Evolutionary conservation across 2,329 filamentous ascomycete species (phyloP).

Genomic region (Stenocarpella maydis): DNA sequence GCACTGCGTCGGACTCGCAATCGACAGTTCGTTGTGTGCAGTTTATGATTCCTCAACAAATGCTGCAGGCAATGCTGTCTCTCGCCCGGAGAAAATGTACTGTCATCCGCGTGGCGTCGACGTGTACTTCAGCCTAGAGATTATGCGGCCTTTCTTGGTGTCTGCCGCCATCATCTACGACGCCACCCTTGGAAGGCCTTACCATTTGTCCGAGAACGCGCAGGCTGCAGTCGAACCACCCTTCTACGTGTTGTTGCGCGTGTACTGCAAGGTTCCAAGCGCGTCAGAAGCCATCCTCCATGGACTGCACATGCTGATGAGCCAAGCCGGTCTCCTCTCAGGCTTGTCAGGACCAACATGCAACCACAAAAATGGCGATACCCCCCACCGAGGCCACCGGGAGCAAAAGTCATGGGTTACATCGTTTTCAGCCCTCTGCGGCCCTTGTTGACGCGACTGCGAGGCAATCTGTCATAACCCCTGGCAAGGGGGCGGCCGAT

Average conservation of each 20-base stretch:
- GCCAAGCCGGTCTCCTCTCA: neutral
- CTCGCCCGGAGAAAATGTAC: neutral
- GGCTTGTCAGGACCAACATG: neutral
- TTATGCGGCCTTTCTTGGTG: slow-evolving; percentile 15
- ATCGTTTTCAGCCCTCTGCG: slow-evolving; percentile 27
- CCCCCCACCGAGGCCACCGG: neutral
- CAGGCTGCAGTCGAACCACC: neutral
- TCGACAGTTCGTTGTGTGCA: neutral
- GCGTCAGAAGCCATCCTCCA: neutral
- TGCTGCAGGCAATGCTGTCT: neutral
- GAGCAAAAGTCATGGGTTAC: neutral
- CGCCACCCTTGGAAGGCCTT: neutral
- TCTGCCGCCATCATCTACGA: neutral
- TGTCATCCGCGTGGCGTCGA: neutral
- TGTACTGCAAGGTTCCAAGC: neutral
- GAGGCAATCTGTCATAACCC: slow-evolving; percentile 8
- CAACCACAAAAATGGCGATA: neutral
- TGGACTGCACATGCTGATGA: neutral
- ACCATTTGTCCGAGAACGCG: neutral
- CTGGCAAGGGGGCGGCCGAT: slow-evolving; percentile 1
- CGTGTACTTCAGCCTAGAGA: slow-evolving; percentile 2
- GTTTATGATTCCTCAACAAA: neutral
- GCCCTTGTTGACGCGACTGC: slow-evolving; percentile 13
- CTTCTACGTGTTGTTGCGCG: neutral
- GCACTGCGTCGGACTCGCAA: neutral